Base-by-base conservation (phyloP, 495 filamentous ascomycete genomes). In the Apodospora peruviana region DNA sequence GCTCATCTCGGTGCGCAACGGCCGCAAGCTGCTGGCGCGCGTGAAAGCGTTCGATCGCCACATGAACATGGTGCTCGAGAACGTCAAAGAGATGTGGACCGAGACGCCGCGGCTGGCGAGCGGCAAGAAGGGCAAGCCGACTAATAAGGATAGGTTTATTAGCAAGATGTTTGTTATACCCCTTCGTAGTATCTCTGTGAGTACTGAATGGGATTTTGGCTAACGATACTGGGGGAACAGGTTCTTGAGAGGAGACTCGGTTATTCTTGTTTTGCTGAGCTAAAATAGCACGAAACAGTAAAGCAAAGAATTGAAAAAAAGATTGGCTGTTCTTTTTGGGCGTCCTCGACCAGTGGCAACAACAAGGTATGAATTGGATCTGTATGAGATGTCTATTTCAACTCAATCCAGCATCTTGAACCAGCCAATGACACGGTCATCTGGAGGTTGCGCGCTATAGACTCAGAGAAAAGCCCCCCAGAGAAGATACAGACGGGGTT, bases 121-220 rank as follows among this genome's bases (percentile, higher is more conserved):
- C 35, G 89, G 89, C 21, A 86, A 87, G 73, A 91, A 90, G 72
- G 89, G 91, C 45, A 81, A 85, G 65, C 86, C 88, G 25, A 87
- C 96, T 32, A 97, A 98, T 72, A 96, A 96, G 80, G 93, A 98
- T 69, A 77, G 94, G 24, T 98, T 96, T 70, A 90, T 97, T 59
- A 95, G 88, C 78, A 98, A 98, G 76, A 90, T 98, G 93, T 41
- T 14, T 11, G 20, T 16, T 18, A 14, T 38, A 38, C 36, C 36
- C 8, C 16, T 17, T 16, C 16, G n/a, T 2, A 38, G n/a, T 16
- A 11, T 17, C 14, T 95, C 65, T 50, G 86, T 75, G 18, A 2
- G 14, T 2, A 21, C 25, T 35, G 1, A 2, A 19, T 34, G 37
- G 5, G 35, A 11, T 4, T 7, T 2, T 24, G 14, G 14, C 38